phyloP scores from a whole-genome alignment of 106 monocot genomes.

The Dioscorea zingiberensis region DNA sequence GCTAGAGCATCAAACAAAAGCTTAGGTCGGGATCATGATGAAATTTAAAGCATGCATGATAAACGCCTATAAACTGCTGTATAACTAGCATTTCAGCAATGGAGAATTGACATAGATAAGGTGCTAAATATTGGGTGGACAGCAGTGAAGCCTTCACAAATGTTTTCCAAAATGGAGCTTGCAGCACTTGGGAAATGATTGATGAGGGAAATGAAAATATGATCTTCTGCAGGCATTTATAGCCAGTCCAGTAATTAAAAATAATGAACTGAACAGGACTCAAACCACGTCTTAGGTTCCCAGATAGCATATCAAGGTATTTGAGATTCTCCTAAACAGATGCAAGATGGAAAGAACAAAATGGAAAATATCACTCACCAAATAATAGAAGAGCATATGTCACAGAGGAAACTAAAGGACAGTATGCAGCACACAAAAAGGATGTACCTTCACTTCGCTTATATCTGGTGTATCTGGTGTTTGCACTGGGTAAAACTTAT shows the following conservation, averaged over 20 bases:
- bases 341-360: not conserved
- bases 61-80: too few relatives aligned
- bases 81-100: too few relatives aligned
- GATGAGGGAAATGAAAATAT: too few relatives aligned
- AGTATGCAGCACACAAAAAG: not conserved
- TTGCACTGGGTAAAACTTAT: slow-evolving; percentile 88
- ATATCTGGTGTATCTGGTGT: slow-evolving; percentile 78
- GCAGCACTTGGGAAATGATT: not conserved
- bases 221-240: too few relatives aligned
- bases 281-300: too few relatives aligned
- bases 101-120: not conserved
- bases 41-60: too few relatives aligned
- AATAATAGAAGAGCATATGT: too few relatives aligned
- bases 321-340: not conserved
- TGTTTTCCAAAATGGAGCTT: not conserved
- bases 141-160: not conserved
- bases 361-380: too few relatives aligned
- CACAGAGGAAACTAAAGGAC: too few relatives aligned
- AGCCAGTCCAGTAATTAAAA: too few relatives aligned
- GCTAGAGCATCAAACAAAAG: not conserved
- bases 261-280: not conserved
- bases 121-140: not conserved
- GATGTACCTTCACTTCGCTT: slow-evolving; percentile 67
- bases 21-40: not conserved
- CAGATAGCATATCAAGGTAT: not conserved